A percentile compares a stretch with the other conserved stretches of the same genome.
Conservation (phyloP, 2,329 filamentous ascomycete genomes). For the Tolypocladium ophioglossoides region DNA sequence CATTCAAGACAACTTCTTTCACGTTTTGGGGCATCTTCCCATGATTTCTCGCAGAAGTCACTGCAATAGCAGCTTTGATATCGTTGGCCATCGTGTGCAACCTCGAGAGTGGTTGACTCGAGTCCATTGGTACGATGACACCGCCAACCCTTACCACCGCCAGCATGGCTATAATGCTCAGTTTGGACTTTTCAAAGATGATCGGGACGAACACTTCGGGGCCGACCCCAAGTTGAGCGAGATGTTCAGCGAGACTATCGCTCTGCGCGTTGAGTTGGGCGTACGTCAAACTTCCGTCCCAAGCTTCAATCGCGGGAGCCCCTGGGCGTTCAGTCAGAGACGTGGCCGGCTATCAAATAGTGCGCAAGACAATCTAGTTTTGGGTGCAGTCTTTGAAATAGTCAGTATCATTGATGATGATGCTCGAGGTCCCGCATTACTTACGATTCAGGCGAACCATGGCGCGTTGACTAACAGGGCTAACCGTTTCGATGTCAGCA, state of each 20-base stretch:
- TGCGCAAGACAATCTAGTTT: background rate
- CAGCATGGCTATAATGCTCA: slow-evolving; percentile 13
- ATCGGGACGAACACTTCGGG: slow-evolving; percentile 1
- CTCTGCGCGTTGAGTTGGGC: background rate
- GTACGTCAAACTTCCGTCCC: slow-evolving; percentile 1
- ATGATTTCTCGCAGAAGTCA: slow-evolving; percentile 1
- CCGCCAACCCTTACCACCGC: slow-evolving; percentile 14
- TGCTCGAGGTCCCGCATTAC: background rate
- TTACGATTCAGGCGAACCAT: slow-evolving; percentile 1
- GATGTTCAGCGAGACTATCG: background rate
- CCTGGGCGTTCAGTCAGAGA: background rate
- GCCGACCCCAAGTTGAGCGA: background rate
- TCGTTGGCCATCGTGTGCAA: background rate
- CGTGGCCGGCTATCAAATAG: background rate
- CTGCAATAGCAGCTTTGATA: slow-evolving; percentile 5
- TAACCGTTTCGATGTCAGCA: background rate
- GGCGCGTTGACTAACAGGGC: slow-evolving; percentile 1
- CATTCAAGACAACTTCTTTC: background rate
- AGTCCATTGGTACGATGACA: slow-evolving; percentile 13
- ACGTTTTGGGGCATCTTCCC: background rate
- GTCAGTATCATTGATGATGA: background rate
- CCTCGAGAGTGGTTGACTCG: slow-evolving; percentile 7
- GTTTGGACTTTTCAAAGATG: slow-evolving; percentile 11
- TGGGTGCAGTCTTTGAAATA: background rate
- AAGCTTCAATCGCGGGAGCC: background rate